Evolutionary conservation across 2,329 filamentous ascomycete genomes (phyloP).

Genomic region (Passalora sequoiae): DNA sequence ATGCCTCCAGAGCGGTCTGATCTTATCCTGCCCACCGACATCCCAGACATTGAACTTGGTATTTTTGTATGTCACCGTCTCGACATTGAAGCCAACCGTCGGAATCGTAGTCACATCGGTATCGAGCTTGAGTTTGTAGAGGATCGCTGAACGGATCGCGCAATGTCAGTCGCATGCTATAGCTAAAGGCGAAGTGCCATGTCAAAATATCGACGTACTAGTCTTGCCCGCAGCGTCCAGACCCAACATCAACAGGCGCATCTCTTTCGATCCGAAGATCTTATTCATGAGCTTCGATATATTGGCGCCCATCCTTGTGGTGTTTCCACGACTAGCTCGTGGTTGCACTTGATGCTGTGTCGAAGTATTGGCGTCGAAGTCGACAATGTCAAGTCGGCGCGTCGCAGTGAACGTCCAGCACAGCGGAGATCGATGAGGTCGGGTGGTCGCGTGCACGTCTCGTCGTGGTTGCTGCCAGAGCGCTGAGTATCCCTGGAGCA

Average conservation of each 20-base stretch:
- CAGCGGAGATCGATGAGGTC: too few species aligned
- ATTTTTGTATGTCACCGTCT: conserved; percentile 99
- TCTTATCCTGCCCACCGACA: conserved; percentile 99
- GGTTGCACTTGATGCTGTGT: neutral
- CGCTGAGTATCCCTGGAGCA: neutral
- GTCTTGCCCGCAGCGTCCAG: conserved; percentile 98
- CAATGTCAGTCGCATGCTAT: neutral
- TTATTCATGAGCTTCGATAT: conserved; percentile 96
- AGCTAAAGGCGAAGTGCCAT: too few species aligned
- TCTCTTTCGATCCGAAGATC: conserved; percentile 98
- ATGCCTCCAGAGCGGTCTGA: conserved; percentile 97
- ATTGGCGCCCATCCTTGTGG: conserved; percentile 72
- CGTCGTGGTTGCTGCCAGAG: neutral
- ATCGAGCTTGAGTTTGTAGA: conserved; percentile 99
- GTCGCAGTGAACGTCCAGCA: too few species aligned
- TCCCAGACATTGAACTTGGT: conserved; percentile 99
- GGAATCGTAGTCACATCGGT: conserved; percentile 99
- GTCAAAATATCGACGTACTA: conserved; percentile 44
- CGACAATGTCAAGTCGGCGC: too few species aligned
- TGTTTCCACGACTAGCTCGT: conserved; percentile 2
- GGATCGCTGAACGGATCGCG: conserved; percentile 57
- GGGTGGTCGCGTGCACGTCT: too few species aligned
- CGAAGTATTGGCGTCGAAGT: neutral
- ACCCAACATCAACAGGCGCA: conserved; percentile 95
- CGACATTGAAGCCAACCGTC: conserved; percentile 99